Evolutionary conservation across 495 filamentous ascomycete genomes (phyloP), one percentile per base, ranked within the genome.

Genomic region (Apiosordaria backusii): DNA sequence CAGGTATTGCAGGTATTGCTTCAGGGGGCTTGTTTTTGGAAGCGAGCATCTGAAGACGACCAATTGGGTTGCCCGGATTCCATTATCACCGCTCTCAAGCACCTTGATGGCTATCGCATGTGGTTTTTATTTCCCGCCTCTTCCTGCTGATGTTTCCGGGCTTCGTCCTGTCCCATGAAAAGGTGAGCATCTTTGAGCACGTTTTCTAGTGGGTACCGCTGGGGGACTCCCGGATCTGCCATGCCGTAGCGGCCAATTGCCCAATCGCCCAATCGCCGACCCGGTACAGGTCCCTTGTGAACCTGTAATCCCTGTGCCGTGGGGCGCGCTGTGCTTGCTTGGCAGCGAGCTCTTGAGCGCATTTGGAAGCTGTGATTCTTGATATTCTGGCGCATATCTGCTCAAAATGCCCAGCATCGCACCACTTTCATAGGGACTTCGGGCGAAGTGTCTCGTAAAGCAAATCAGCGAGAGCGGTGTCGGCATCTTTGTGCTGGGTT

Each of bases 111-210:
- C 10, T 45, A 6, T 45, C 35, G 13, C 6, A 10, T 45, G 10
- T 45, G 5, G n/a, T n/a, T n/a, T n/a, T n/a, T n/a, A n/a, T n/a
- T n/a, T n/a, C n/a, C n/a, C n/a, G n/a, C n/a, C n/a, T 13, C 35
- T 45, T 45, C 35, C 35, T 45, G 35, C 35, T 45, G 6, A 9
- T 45, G 35, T 18, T 45, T 45, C 10, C 10, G 35, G 35, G 35
- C 6, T 45, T 45, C 35, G 35, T 45, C 9, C 1, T 45, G 35
- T 45, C 9, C 35, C 35, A 45, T 15, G 35, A 45, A 45, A 45
- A 50, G 50, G 29, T 68, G 66, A 64, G 70, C 68, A 70, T 45
- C 70, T 72, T 72, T 72, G 70, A 72, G 70, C 70, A 72, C 55
- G 63, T 72, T 72, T 72, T 23, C 45, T 40, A 35, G 57, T 57